Conservation (phyloP, 2,329 filamentous ascomycete genomes). For the Aspergillaceae sp. region DNA sequence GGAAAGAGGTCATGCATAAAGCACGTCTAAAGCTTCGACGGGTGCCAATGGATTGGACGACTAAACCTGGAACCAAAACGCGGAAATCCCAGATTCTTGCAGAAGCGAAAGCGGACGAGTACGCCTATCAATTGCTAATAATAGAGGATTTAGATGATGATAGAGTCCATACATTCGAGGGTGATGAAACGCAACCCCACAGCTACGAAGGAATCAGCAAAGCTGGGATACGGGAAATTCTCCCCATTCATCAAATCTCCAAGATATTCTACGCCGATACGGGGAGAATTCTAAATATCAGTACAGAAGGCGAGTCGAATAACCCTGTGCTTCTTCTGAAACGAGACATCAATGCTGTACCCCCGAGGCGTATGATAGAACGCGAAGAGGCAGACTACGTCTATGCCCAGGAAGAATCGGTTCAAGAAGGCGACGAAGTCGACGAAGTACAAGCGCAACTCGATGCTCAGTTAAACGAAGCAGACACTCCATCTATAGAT, state of each 20-base stretch:
- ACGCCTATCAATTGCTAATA: constrained; percentile 71
- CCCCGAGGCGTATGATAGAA: constrained; percentile 52
- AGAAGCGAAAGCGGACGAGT: constrained; percentile 51
- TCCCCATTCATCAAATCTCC: constrained; percentile 67
- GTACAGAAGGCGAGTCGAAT: constrained; percentile 57
- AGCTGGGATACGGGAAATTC: constrained; percentile 57
- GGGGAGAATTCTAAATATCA: constrained; percentile 80
- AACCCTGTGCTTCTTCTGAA: constrained; percentile 68
- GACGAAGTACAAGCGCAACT: constrained; percentile 36
- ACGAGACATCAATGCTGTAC: constrained; percentile 56
- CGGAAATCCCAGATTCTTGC: constrained; percentile 21
- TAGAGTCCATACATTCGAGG: constrained; percentile 58
- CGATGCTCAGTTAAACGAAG: constrained; percentile 29
- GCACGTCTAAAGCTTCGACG: constrained; percentile 72
- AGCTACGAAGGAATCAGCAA: constrained; percentile 52
- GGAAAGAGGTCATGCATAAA: constrained; percentile 97
- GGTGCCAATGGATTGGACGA: constrained; percentile 51
- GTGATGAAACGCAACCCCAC: constrained; percentile 47
- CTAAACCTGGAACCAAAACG: constrained; percentile 7
- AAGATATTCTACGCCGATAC: constrained; percentile 93
- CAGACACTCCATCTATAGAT: background rate
- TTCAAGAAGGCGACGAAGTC: constrained; percentile 32
- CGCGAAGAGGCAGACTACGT: constrained; percentile 33
- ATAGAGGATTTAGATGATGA: constrained; percentile 73
- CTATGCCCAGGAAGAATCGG: constrained; percentile 17